phyloP scores from a whole-genome alignment of 1,284 basidiomycete genomes.

The Erythrobasidium hasegawianum region DNA sequence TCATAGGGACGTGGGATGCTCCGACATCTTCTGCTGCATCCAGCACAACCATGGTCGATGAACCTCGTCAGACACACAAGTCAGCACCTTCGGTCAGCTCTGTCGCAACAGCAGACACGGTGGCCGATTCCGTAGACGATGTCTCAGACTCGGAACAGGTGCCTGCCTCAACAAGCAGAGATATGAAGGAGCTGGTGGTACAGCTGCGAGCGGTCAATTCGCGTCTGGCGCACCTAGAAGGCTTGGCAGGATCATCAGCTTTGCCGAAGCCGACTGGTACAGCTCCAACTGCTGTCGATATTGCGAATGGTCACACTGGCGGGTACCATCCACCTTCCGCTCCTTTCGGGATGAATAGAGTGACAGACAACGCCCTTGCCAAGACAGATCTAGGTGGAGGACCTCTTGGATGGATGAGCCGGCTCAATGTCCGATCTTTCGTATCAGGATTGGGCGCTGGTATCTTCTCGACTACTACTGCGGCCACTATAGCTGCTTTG shows the following conservation, averaged over 20 bases:
- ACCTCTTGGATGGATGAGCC: constrained; percentile 30
- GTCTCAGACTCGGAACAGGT: background rate
- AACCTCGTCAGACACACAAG: background rate
- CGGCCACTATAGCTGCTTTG: constrained; percentile 24
- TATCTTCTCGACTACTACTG: constrained; percentile 33
- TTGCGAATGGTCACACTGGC: background rate
- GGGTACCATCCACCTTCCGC: constrained; percentile 17
- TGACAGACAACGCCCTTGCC: constrained; percentile 24
- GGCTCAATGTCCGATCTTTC: constrained; percentile 23
- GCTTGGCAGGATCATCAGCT: background rate
- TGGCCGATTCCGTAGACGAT: too few relatives aligned
- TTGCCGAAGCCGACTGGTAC: background rate
- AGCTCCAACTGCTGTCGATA: background rate
- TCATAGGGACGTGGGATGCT: constrained; percentile 35
- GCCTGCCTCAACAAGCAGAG: constrained; percentile 22
- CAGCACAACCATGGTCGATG: background rate
- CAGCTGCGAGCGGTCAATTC: constrained; percentile 22
- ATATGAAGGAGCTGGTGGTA: constrained; percentile 22
- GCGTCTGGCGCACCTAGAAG: constrained; percentile 13
- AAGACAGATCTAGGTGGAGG: background rate
- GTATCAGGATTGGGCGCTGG: constrained; percentile 25
- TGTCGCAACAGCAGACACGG: background rate
- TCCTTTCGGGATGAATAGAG: constrained; percentile 29
- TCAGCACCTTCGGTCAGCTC: background rate
- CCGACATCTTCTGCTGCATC: background rate